Evolutionary conservation across 2,329 filamentous ascomycete species (phyloP).

Genomic region (Pyrenochaeta sp.): DNA sequence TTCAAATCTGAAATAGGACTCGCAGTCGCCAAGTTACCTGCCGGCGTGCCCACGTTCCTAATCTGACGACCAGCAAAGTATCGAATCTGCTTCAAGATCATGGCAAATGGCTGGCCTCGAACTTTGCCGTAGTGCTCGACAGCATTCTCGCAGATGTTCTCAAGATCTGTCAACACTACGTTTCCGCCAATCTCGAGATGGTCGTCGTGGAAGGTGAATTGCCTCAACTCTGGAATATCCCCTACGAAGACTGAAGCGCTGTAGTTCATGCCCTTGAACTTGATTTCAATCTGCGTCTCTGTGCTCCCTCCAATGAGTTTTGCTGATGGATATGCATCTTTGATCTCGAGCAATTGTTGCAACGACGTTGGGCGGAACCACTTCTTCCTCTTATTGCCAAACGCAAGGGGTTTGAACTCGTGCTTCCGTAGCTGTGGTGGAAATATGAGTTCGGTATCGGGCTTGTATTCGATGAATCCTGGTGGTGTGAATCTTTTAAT

Average conservation of each 20-base stretch:
- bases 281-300: constrained; percentile 97
- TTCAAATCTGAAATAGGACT: constrained; percentile 97
- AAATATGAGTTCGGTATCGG: constrained; percentile 94
- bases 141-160: constrained; percentile 82
- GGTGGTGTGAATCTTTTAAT: constrained; percentile 79
- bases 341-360: constrained; percentile 89
- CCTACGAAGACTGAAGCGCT: constrained; percentile 90
- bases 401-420: constrained; percentile 80
- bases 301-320: constrained; percentile 97
- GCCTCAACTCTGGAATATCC: constrained; percentile 87
- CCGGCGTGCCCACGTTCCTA: constrained; percentile 95
- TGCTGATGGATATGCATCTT: constrained; percentile 80
- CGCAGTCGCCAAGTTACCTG: constrained; percentile 91
- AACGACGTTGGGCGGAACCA: constrained; percentile 93
- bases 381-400: constrained; percentile 92
- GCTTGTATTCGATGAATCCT: constrained; percentile 92
- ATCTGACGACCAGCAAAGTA: constrained; percentile 97
- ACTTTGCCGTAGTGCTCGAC: constrained; percentile 77
- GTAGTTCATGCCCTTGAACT: constrained; percentile 95
- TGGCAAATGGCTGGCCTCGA: constrained; percentile 82
- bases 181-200: constrained; percentile 94
- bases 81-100: constrained; percentile 90
- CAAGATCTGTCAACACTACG: constrained; percentile 88
- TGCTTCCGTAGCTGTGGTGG: constrained; percentile 85
- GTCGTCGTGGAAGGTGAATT: constrained; percentile 81